Conservation (phyloP, 768 basidiomycete genomes). For the Exidia glandulosa region DNA sequence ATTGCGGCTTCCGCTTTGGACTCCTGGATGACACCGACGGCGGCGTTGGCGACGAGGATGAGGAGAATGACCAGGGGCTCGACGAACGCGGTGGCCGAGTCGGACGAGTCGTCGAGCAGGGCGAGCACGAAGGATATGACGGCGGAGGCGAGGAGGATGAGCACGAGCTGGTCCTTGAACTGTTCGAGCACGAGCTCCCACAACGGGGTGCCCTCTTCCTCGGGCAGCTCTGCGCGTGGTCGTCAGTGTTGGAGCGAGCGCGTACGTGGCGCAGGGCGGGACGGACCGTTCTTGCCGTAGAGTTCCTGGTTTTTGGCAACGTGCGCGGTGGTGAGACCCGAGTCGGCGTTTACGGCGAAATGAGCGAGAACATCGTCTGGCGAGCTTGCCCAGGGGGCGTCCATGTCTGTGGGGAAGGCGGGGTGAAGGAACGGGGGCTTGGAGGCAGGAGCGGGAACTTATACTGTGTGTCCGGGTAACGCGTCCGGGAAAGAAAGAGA, state of each 20-base stretch:
- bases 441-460: not conserved
- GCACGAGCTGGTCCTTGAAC: slow-evolving; percentile 97
- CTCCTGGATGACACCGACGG: slow-evolving; percentile 95
- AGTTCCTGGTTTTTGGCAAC: slow-evolving; percentile 62
- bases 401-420: slow-evolving; percentile 33
- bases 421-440: slow-evolving; percentile 7
- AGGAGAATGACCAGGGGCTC: slow-evolving; percentile 92
- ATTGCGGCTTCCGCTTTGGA: slow-evolving; percentile 94
- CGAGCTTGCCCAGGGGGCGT: slow-evolving; percentile 69
- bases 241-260: not conserved
- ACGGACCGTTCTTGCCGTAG: slow-evolving; percentile 79
- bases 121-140: slow-evolving; percentile 89
- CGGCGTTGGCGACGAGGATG: slow-evolving; percentile 93
- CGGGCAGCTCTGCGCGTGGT: slow-evolving; percentile 66
- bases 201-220: slow-evolving; percentile 81
- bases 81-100: slow-evolving; percentile 67
- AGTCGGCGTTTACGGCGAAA: slow-evolving; percentile 51
- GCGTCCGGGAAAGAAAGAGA: not conserved
- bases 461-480: not conserved
- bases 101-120: slow-evolving; percentile 67
- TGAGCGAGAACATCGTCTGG: slow-evolving; percentile 60
- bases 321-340: slow-evolving; percentile 56
- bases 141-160: slow-evolving; percentile 91
- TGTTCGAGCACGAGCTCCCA: slow-evolving; percentile 97
- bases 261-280: not conserved